A percentile compares a stretch with the other conserved stretches of the same genome.
Conservation (phyloP, 257 asterid species). For the Penstemon eatonii region DNA sequence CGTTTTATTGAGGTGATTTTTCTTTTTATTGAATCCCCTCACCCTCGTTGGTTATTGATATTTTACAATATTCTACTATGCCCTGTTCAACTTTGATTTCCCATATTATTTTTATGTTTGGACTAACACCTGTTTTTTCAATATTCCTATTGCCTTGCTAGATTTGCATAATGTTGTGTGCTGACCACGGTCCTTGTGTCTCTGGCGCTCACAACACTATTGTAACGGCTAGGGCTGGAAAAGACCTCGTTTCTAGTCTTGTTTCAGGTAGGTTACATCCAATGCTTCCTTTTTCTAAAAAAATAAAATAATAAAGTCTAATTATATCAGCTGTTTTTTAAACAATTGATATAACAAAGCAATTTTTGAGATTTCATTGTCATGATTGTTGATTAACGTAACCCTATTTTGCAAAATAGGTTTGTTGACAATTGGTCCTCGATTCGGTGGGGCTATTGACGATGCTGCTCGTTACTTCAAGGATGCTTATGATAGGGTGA, state of each 20-base stretch:
- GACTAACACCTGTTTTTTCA: conserved; percentile 18
- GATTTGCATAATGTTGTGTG: conserved; percentile 98
- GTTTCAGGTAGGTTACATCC: conserved; percentile 67
- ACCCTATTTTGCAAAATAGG: conserved; percentile 53
- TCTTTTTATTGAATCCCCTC: conserved; percentile 5
- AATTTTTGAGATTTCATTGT: conserved; percentile 23
- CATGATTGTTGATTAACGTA: conserved; percentile 19
- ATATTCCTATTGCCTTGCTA: conserved; percentile 35
- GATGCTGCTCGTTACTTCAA: conserved; percentile 99
- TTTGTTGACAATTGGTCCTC: conserved; percentile 93
- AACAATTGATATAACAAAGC: neutral
- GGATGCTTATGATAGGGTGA: conserved; percentile 94
- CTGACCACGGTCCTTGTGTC: conserved; percentile 99
- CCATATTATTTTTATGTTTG: conserved; percentile 13
- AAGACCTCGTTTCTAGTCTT: conserved; percentile 97
- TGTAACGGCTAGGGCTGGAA: conserved; percentile 98
- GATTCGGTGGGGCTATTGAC: conserved; percentile 99
- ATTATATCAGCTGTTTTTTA: neutral
- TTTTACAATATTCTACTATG: neutral
- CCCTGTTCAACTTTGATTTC: neutral
- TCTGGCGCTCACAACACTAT: conserved; percentile 99
- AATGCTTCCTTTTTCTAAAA: neutral
- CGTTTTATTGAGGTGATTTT: conserved; percentile 88
- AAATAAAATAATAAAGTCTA: neutral
- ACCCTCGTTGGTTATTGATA: neutral